These are phyloP conservation scores for Beauveria varroae DNA, from an alignment of 2,329 filamentous ascomycete species.

Conservation along the genomic window DNA sequence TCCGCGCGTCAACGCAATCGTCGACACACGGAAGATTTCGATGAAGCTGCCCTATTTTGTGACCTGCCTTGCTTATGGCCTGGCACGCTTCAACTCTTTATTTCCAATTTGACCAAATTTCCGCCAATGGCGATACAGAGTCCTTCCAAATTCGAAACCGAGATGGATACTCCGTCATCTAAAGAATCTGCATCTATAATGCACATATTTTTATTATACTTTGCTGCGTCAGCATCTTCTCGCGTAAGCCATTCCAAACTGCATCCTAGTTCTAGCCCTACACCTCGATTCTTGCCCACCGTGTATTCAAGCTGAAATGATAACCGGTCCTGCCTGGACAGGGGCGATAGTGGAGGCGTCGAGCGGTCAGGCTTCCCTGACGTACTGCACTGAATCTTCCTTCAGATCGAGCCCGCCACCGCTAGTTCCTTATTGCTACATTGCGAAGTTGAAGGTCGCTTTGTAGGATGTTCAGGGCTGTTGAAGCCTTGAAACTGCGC, in stretches of 20 bases:
- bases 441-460: neutral
- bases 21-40: too few relatives aligned
- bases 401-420: neutral
- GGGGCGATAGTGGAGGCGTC: too few relatives aligned
- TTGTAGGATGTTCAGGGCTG: neutral
- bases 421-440: neutral
- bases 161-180: neutral
- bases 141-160: neutral
- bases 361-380: too few relatives aligned
- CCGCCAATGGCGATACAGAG: neutral
- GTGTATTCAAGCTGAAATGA: neutral
- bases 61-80: neutral
- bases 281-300: neutral
- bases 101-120: neutral
- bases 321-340: too few relatives aligned
- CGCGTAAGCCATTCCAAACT: neutral
- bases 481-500: neutral
- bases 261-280: neutral
- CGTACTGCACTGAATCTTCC: too few relatives aligned
- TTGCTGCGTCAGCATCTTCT: neutral
- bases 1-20: too few relatives aligned
- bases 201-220: neutral
- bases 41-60: too few relatives aligned
- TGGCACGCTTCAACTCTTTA: neutral
- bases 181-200: neutral